These are phyloP conservation scores for Leccinum pallidistipes DNA, from an alignment of 1,284 basidiomycete species.

Conservation along the genomic window DNA sequence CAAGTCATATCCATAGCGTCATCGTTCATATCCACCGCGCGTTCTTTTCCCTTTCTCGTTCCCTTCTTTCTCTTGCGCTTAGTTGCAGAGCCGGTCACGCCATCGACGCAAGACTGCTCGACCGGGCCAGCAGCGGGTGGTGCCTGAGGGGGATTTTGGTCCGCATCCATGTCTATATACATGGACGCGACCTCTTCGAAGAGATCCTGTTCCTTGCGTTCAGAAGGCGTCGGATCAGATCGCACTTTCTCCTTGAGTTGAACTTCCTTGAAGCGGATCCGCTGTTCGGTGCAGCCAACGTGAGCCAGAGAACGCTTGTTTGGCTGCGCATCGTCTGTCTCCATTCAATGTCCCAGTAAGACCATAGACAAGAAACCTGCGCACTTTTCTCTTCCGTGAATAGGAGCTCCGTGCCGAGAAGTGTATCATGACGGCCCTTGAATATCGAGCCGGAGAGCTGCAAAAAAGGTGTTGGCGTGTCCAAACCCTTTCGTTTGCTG, in stretches of 20 bases:
- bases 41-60: constrained; percentile 31
- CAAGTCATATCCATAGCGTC: constrained; percentile 23
- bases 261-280: constrained; percentile 54
- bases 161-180: constrained; percentile 20
- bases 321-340: constrained; percentile 42
- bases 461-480: constrained; percentile 70
- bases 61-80: constrained; percentile 19
- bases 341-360: constrained; percentile 45
- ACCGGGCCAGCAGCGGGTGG: neutral
- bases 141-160: neutral
- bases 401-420: constrained; percentile 71
- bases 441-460: constrained; percentile 77
- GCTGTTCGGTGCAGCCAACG: constrained; percentile 56
- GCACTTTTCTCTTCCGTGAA: constrained; percentile 57
- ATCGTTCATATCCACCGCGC: constrained; percentile 19
- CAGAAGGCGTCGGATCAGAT: constrained; percentile 6
- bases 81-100: neutral
- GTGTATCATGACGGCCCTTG: constrained; percentile 60
- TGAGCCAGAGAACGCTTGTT: constrained; percentile 51
- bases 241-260: constrained; percentile 27
- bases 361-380: neutral
- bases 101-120: neutral
- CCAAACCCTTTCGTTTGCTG: constrained; percentile 55
- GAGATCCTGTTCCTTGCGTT: constrained; percentile 12
- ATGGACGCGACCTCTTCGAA: constrained; percentile 22